A percentile compares a stretch with the other conserved stretches of the same genome.
These are phyloP conservation scores for Apophysomyces trapeziformis DNA, from an alignment of 371 early-diverging fungal species.

Conservation along the genomic window DNA sequence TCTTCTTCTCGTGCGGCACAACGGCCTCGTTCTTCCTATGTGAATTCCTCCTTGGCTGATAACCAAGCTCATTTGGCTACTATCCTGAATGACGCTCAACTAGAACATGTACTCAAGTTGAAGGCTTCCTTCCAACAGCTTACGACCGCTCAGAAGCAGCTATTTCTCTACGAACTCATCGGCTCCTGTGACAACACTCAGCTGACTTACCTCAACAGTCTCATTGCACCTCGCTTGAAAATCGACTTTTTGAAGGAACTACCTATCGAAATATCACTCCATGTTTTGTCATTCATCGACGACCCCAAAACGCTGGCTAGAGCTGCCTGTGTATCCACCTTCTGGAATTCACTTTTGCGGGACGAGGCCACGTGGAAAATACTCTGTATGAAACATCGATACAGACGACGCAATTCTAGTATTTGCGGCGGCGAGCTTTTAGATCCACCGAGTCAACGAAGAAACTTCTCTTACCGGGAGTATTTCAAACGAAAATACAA, in stretches of 20 bases:
- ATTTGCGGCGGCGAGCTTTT: constrained; percentile 57
- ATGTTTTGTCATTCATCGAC: constrained; percentile 64
- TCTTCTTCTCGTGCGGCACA: constrained; percentile 32
- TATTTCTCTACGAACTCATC: constrained; percentile 39
- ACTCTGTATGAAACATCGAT: constrained; percentile 42
- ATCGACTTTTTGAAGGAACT: constrained; percentile 72
- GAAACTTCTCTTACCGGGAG: constrained; percentile 70
- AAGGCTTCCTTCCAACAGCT: constrained; percentile 37
- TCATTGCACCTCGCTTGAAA: constrained; percentile 65
- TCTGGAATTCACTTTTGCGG: constrained; percentile 73
- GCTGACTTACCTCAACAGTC: constrained; percentile 49
- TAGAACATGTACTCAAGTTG: constrained; percentile 30
- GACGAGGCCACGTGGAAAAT: constrained; percentile 46
- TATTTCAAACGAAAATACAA: constrained; percentile 76
- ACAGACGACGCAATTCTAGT: constrained; percentile 19
- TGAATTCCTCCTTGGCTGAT: constrained; percentile 22
- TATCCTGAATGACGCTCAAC: constrained; percentile 42
- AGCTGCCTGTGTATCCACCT: constrained; percentile 65
- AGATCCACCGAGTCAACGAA: constrained; percentile 48
- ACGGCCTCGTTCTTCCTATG: constrained; percentile 21
- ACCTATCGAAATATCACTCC: constrained; percentile 71
- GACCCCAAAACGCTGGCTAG: constrained; percentile 71
- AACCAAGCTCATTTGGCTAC: constrained; percentile 28
- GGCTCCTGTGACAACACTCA: constrained; percentile 50
- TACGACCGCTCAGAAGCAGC: constrained; percentile 26